Percentiles rank a stretch among this genome's conserved stretches.
Evolutionary conservation across 805 yeast species (phyloP).

Genomic region (Monosporozyma aquatica): DNA sequence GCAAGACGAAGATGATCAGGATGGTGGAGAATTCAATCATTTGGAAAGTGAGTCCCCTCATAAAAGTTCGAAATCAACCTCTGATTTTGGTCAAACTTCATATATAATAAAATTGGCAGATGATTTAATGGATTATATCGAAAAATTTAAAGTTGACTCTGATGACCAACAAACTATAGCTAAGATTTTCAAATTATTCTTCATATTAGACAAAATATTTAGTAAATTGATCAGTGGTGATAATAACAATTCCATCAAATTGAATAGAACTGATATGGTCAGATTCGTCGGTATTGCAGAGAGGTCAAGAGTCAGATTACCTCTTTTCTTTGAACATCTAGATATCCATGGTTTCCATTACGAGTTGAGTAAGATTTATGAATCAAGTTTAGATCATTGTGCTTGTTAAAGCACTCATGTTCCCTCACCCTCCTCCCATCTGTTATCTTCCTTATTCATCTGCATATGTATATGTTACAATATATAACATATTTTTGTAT

Average conservation of each 20-base stretch:
- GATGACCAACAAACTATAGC: conserved; percentile 24
- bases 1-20: neutral
- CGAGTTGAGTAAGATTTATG: conserved; percentile 39
- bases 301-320: conserved; percentile 39
- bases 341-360: conserved; percentile 35
- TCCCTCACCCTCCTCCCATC: too few species aligned
- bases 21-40: neutral
- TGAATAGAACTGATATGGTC: conserved; percentile 43
- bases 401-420: conserved; percentile 12
- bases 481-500: too few species aligned
- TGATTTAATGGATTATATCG: conserved; percentile 54
- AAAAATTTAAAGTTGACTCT: conserved; percentile 31
- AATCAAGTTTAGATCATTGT: conserved; percentile 33
- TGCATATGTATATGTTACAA: too few species aligned
- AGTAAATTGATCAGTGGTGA: conserved; percentile 31
- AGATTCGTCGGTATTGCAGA: conserved; percentile 46
- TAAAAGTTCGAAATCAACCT: neutral
- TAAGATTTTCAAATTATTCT: conserved; percentile 32
- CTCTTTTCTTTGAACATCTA: conserved; percentile 29
- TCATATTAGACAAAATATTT: conserved; percentile 36
- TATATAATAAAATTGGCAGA: conserved; percentile 57
- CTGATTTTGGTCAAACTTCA: conserved; percentile 49
- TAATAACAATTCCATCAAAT: conserved; percentile 28
- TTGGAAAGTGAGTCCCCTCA: neutral
- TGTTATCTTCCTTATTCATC: neutral